These are phyloP conservation scores for Tolypocladium amazonense DNA, from an alignment of 2,329 filamentous ascomycete species.

Conservation along the genomic window DNA sequence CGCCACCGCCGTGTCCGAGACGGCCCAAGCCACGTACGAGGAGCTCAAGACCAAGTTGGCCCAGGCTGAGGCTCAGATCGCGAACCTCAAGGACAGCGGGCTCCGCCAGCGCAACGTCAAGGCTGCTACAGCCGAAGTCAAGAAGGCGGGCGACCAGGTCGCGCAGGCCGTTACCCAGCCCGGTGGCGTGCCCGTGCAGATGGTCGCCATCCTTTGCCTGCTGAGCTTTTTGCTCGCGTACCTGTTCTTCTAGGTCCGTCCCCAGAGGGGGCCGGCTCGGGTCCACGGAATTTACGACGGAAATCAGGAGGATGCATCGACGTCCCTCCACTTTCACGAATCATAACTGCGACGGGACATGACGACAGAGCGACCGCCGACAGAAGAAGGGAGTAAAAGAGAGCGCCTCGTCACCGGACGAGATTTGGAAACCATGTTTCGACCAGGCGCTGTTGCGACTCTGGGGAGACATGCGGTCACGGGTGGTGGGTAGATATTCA, in stretches of 20 bases:
- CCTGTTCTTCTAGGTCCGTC: conserved; percentile 69
- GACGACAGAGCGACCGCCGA: neutral
- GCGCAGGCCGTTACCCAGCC: conserved; percentile 42
- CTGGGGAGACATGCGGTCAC: neutral
- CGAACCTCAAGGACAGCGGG: conserved; percentile 59
- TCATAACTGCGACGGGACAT: neutral
- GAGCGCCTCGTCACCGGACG: neutral
- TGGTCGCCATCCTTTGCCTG: conserved; percentile 75
- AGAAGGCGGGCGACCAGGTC: conserved; percentile 35
- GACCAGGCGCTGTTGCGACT: neutral
- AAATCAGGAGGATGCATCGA: neutral
- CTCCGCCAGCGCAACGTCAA: conserved; percentile 70
- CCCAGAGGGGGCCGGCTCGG: neutral
- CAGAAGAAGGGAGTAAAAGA: neutral
- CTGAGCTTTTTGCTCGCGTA: conserved; percentile 90
- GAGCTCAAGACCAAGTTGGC: conserved; percentile 64
- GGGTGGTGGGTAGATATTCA: neutral
- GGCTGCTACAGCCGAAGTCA: conserved; percentile 36
- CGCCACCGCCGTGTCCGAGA: conserved; percentile 37
- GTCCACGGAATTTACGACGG: neutral
- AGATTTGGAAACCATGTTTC: neutral
- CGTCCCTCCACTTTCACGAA: neutral
- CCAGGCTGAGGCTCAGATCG: conserved; percentile 65
- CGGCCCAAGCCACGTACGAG: conserved; percentile 31
- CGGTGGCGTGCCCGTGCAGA: conserved; percentile 78